phyloP scores from a whole-genome alignment of 2,329 filamentous ascomycete genomes.

The Malbranchea zuffiana region DNA sequence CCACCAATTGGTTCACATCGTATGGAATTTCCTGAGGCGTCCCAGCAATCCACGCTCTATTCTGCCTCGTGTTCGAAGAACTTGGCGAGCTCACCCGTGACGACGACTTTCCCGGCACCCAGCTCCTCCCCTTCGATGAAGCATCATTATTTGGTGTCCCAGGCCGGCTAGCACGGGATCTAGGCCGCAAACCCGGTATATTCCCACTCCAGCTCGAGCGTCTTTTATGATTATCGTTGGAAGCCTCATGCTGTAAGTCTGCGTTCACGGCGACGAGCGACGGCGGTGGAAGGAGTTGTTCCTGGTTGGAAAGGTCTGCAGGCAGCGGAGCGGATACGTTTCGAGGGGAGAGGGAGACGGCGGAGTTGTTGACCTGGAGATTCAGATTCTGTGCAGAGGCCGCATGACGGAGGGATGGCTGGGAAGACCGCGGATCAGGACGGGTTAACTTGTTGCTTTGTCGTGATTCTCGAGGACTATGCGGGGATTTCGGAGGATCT shows the following conservation, averaged over 20 bases:
- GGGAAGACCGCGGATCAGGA: not conserved
- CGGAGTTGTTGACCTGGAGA: conserved; percentile 1
- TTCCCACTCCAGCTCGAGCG: conserved; percentile 26
- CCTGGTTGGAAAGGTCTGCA: conserved; percentile 17
- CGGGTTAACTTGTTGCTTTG: too few relatives aligned
- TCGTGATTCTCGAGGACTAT: too few relatives aligned
- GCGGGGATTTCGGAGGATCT: too few relatives aligned
- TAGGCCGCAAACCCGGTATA: conserved; percentile 27
- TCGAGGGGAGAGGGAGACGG: conserved; percentile 5
- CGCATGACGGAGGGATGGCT: conserved; percentile 11
- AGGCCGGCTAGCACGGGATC: conserved; percentile 26
- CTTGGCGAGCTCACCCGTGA: too few relatives aligned
- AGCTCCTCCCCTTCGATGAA: conserved; percentile 31
- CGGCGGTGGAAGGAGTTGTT: conserved; percentile 30
- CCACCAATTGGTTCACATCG: conserved; percentile 41
- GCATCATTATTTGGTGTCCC: conserved; percentile 22
- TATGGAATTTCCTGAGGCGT: conserved; percentile 47
- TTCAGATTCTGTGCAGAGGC: conserved; percentile 14
- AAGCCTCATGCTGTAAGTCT: conserved; percentile 23
- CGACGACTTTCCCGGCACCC: conserved; percentile 35
- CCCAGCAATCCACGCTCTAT: conserved; percentile 48
- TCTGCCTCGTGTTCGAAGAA: conserved; percentile 24
- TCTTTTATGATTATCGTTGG: conserved; percentile 27
- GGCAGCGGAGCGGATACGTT: conserved; percentile 16
- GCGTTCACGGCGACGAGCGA: conserved; percentile 30